A percentile compares a stretch with the other conserved stretches of the same genome.
These are phyloP conservation scores for Ceratocystis smalleyi DNA, from an alignment of 2,329 filamentous ascomycete genomes.

Conservation along the genomic window DNA sequence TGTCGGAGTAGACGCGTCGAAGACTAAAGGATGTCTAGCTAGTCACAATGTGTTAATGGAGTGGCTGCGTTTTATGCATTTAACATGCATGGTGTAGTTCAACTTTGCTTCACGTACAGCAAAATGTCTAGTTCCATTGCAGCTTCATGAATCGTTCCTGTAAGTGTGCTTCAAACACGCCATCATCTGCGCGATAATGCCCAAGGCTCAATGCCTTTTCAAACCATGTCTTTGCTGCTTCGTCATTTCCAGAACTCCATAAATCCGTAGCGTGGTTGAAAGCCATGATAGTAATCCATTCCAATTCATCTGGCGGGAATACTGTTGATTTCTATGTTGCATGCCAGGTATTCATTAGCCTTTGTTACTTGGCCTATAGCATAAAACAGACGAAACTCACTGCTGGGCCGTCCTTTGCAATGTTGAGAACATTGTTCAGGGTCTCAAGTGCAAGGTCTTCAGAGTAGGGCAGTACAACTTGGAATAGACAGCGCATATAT, in stretches of 20 bases:
- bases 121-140: slow-evolving; percentile 18
- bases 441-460: slow-evolving; percentile 42
- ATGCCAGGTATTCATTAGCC: slow-evolving; percentile 7
- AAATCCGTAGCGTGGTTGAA: slow-evolving; percentile 59
- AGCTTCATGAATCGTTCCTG: slow-evolving; percentile 31
- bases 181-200: slow-evolving; percentile 40
- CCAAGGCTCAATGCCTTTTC: slow-evolving; percentile 47
- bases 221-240: slow-evolving; percentile 44
- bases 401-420: slow-evolving; percentile 35
- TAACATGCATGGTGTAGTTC: not conserved
- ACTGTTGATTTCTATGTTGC: slow-evolving; percentile 13
- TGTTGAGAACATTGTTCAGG: slow-evolving; percentile 44
- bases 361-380: not conserved
- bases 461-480: slow-evolving; percentile 44
- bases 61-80: not conserved
- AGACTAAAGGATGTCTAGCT: not conserved
- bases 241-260: slow-evolving; percentile 40
- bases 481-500: slow-evolving; percentile 66
- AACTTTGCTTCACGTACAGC: not conserved
- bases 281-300: slow-evolving; percentile 55
- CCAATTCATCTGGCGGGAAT: slow-evolving; percentile 53
- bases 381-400: slow-evolving; percentile 25
- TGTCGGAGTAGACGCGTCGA: slow-evolving; percentile 16
- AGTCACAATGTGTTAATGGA: too few species aligned
- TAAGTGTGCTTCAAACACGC: slow-evolving; percentile 30